phyloP scores from a whole-genome alignment of 352 stramenopile species.

The Phytopythium litorale region DNA sequence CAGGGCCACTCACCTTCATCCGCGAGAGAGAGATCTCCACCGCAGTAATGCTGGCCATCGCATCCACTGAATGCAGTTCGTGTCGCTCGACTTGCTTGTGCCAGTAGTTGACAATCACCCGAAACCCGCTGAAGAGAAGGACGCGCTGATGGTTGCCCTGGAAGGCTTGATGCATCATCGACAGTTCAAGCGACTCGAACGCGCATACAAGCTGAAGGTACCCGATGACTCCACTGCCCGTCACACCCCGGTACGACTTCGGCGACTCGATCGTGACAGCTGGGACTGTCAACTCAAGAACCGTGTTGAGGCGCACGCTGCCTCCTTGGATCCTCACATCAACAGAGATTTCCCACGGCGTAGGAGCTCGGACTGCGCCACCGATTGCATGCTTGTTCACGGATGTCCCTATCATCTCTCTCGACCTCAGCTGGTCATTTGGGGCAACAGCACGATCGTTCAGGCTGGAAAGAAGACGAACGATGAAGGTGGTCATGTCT shows the following conservation, averaged over 20 bases:
- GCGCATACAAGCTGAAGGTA: slow-evolving; percentile 1
- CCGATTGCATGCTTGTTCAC: neutral
- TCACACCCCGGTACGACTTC: slow-evolving; percentile 8
- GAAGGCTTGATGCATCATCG: neutral
- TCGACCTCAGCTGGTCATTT: neutral
- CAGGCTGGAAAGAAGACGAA: neutral
- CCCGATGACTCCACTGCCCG: neutral
- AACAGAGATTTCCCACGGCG: slow-evolving; percentile 22
- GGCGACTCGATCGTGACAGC: slow-evolving; percentile 19
- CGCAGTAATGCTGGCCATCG: slow-evolving; percentile 14
- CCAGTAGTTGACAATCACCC: slow-evolving; percentile 14
- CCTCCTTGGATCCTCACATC: slow-evolving; percentile 21
- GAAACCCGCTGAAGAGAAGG: slow-evolving; percentile 13
- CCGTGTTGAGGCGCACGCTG: slow-evolving; percentile 23
- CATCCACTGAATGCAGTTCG: slow-evolving; percentile 16
- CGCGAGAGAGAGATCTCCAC: slow-evolving; percentile 23
- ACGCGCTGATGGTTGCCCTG: neutral
- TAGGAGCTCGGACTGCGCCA: slow-evolving; percentile 7
- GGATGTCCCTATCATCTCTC: too few species aligned
- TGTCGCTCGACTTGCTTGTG: slow-evolving; percentile 15
- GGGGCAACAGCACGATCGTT: too few species aligned
- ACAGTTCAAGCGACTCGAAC: neutral
- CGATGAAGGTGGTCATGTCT: slow-evolving; percentile 5
- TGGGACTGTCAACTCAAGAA: slow-evolving; percentile 20
- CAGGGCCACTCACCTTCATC: slow-evolving; percentile 21